Percentiles rank a stretch among this genome's conserved stretches.
Evolutionary conservation across 305 asterid species (phyloP).

Genomic region (Rubia occidens): DNA sequence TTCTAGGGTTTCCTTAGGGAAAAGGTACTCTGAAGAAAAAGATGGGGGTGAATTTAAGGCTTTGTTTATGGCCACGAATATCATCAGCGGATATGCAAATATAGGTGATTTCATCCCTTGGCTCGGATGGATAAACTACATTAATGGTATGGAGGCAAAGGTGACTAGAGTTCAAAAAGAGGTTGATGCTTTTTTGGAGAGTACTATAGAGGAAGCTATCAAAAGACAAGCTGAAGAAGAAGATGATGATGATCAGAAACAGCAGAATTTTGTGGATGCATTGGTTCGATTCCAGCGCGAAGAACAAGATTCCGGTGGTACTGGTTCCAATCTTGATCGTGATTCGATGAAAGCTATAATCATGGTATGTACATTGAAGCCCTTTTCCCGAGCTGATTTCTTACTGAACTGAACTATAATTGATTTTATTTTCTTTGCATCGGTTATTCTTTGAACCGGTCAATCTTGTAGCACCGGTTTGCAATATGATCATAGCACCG

Average conservation of each 20-base stretch:
- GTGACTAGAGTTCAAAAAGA: background rate
- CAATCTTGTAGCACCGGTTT: background rate
- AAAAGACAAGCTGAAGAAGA: background rate
- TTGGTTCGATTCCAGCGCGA: constrained; percentile 16
- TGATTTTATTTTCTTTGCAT: background rate
- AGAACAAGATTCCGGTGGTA: background rate
- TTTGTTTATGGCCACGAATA: background rate
- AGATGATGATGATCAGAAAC: background rate
- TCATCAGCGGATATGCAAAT: constrained; percentile 11
- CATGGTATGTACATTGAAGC: background rate
- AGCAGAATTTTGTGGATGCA: constrained; percentile 6
- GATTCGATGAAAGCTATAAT: constrained; percentile 6
- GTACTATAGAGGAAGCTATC: background rate
- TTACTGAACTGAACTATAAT: background rate
- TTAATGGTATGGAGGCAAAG: constrained; percentile 10
- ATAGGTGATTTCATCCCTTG: constrained; percentile 26
- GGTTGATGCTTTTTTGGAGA: background rate
- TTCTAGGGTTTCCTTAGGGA: background rate
- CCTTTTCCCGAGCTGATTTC: too few relatives aligned
- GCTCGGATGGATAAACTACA: constrained; percentile 13
- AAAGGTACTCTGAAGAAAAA: background rate
- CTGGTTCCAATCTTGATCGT: background rate
- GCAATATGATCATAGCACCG: too few relatives aligned
- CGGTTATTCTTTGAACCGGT: background rate
- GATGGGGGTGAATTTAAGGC: background rate